Evolutionary conservation across 1,139 yeast genomes (phyloP).

Genomic region (Candida buenavistaensis): DNA sequence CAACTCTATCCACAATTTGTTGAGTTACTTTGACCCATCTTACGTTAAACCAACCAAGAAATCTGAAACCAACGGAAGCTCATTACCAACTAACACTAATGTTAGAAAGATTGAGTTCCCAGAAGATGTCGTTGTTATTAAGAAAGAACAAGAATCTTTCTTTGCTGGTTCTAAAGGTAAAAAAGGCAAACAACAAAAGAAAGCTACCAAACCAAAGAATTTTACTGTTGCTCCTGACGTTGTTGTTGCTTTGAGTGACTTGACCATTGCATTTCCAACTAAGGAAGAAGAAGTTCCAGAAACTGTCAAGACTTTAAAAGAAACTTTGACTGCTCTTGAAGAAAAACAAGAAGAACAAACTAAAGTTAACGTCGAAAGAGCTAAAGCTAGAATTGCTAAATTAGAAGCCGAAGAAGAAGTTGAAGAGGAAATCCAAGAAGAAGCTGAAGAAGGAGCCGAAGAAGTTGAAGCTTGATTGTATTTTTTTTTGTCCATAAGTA

Average conservation of each 20-base stretch:
- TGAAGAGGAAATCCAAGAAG: slow-evolving; percentile 22
- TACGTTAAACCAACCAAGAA: slow-evolving; percentile 57
- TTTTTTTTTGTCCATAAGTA: too few relatives aligned
- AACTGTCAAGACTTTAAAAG: slow-evolving; percentile 68
- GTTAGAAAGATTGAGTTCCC: slow-evolving; percentile 61
- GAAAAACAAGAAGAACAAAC: slow-evolving; percentile 83
- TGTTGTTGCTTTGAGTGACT: slow-evolving; percentile 73
- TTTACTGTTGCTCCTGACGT: slow-evolving; percentile 81
- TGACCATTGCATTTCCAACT: slow-evolving; percentile 80
- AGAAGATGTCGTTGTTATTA: slow-evolving; percentile 61
- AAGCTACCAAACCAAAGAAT: slow-evolving; percentile 43
- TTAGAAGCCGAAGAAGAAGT: slow-evolving; percentile 47
- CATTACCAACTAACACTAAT: slow-evolving; percentile 25
- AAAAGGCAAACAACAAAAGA: slow-evolving; percentile 32
- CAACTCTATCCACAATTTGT: slow-evolving; percentile 67
- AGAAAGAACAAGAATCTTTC: slow-evolving; percentile 63
- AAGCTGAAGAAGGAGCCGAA: slow-evolving; percentile 11
- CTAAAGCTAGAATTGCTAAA: slow-evolving; percentile 73
- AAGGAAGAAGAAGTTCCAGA: slow-evolving; percentile 69
- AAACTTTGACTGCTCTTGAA: slow-evolving; percentile 69
- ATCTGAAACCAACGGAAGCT: slow-evolving; percentile 23
- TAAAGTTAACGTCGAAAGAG: slow-evolving; percentile 68
- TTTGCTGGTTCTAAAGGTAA: slow-evolving; percentile 54
- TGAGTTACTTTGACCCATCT: slow-evolving; percentile 75
- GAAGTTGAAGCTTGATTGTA: slow-evolving; percentile 4